Base-by-base conservation (phyloP, 106 monocot species). In the Acorus calamus region DNA sequence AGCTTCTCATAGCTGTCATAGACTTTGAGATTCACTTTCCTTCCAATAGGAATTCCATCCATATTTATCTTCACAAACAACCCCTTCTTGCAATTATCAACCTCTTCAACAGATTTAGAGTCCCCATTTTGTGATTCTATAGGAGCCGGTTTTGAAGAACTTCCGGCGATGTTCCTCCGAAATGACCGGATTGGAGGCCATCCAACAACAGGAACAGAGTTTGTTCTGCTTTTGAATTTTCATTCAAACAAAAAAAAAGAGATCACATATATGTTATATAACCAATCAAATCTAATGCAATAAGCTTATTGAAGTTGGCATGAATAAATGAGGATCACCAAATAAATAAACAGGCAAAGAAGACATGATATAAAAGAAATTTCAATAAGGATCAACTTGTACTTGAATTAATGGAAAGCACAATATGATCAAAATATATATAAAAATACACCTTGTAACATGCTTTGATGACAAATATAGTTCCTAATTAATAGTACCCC, bases 151-250 rank as follows among this genome's bases (percentile, higher is more conserved):
- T 90, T 87, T 11, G 84, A 80, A 44, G 77, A 73, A 28, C 47
- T 59, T 14, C 53, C 59, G 3, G 88, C 80, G 7, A 87, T 67
- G 43, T 91, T 91, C 63, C 76, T 84, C 66, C 87, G 69, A 66
- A 83, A 87, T 7, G 87, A 91, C 3, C 96, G 87, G 11, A 96
- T 66, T 4, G 90, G 96, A 43, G 96, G 96, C 96, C 96, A 96
- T 4, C 96, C 96, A 47, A 96, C 87, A 2, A 96, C 77, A 47
- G 90, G 76, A 47, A 57, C 56, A 56, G 66, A 48, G n/a, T 69
- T 44, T 72, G 64, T 65, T 70, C 76, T 76, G 41, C 44, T 11
- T 46, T 60, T 28, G 28, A 28, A 28, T 28, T 28, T 28, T 28
- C 14, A 9, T 43, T 43, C 4, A 57, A 13, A 53, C 13, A 50